Percentiles rank a stretch among this genome's conserved stretches.
Conservation (phyloP, 371 early-diverging fungal genomes). For the Mortierella sp. region DNA sequence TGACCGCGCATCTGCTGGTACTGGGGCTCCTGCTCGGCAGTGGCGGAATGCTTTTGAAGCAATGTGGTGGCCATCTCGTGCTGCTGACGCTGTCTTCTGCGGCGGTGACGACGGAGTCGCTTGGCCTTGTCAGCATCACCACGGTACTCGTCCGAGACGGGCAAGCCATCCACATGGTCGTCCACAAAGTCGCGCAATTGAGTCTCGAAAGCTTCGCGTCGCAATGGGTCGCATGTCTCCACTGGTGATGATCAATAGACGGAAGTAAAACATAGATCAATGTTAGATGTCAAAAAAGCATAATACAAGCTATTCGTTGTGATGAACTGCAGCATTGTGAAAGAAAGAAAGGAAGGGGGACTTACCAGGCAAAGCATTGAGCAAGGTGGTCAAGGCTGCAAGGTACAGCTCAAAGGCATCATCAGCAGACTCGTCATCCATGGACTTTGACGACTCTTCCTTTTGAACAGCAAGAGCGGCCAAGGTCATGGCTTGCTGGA, state of each 20-base stretch:
- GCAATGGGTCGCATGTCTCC: conserved; percentile 58
- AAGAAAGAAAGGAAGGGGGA: neutral
- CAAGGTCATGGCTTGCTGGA: conserved; percentile 61
- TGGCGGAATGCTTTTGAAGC: conserved; percentile 38
- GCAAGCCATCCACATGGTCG: conserved; percentile 11
- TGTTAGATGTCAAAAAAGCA: too few relatives aligned
- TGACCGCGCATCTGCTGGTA: conserved; percentile 12
- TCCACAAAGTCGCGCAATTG: conserved; percentile 52
- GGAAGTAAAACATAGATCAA: neutral
- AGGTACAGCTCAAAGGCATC: conserved; percentile 66
- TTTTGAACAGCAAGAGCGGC: conserved; percentile 60
- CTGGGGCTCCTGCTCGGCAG: conserved; percentile 1
- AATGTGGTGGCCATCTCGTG: conserved; percentile 24
- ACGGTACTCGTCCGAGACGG: neutral
- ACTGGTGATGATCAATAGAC: conserved; percentile 40
- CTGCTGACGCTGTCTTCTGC: conserved; percentile 46
- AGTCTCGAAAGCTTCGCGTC: conserved; percentile 54
- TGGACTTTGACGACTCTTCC: conserved; percentile 41
- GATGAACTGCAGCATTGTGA: too few relatives aligned
- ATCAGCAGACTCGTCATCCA: conserved; percentile 57
- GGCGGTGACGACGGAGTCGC: conserved; percentile 29
- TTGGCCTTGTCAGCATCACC: conserved; percentile 14
- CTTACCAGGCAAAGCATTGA: conserved; percentile 65
- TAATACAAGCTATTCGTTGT: too few relatives aligned
- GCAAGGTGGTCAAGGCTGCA: conserved; percentile 58